Evolutionary conservation across 768 basidiomycete genomes (phyloP).

Genomic region (Leccinum sublutescens): DNA sequence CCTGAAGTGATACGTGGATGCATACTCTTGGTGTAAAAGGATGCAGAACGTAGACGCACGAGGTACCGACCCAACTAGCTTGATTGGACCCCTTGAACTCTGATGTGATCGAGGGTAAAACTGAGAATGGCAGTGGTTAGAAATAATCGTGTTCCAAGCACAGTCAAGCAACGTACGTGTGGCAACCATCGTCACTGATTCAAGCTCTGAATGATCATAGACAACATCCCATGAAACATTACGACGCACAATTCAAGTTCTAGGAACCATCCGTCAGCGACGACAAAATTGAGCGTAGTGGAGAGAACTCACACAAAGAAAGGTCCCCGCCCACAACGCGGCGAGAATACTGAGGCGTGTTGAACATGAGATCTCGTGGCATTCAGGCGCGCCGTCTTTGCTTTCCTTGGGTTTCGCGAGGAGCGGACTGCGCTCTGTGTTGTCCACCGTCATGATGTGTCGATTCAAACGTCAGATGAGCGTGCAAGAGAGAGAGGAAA

Average conservation of each 20-base stretch:
- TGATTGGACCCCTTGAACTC: constrained; percentile 28
- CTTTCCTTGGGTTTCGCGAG: constrained; percentile 8
- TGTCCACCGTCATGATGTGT: constrained; percentile 1
- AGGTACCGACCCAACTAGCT: constrained; percentile 29
- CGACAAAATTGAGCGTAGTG: not conserved
- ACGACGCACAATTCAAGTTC: not conserved
- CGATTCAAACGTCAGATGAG: not conserved
- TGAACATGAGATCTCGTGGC: constrained; percentile 55
- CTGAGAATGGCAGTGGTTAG: constrained; percentile 4
- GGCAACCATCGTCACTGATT: constrained; percentile 26
- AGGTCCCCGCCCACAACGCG: constrained; percentile 67
- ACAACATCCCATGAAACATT: not conserved
- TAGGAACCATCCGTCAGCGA: not conserved
- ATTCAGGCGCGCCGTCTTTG: constrained; percentile 36
- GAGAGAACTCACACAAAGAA: constrained; percentile 58
- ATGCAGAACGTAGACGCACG: constrained; percentile 9
- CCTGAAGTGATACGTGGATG: not conserved
- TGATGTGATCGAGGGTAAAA: constrained; percentile 20
- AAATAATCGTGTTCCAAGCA: not conserved
- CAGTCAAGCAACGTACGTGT: constrained; percentile 11
- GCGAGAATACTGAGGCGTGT: constrained; percentile 63
- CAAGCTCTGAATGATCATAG: not conserved
- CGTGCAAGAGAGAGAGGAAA: not conserved
- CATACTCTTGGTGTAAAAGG: no score
- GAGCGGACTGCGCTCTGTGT: constrained; percentile 30